phyloP scores from a whole-genome alignment of 2,329 filamentous ascomycete genomes.

The Penicillium sp. region DNA sequence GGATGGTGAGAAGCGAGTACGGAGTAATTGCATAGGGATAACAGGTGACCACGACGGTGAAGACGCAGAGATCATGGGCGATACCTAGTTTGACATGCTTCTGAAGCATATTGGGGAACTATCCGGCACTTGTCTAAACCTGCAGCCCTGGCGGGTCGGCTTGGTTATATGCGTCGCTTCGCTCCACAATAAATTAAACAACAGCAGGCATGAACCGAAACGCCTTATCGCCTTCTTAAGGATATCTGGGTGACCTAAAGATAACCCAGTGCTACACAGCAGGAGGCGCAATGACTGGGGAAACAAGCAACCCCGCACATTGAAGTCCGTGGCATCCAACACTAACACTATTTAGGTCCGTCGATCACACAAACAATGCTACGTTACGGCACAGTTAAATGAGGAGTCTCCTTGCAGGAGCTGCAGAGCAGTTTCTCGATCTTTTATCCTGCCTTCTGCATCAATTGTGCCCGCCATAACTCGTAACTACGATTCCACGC shows the following conservation, averaged over 20 bases:
- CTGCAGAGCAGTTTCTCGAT: background rate
- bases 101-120: no score
- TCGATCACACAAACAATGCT: constrained; percentile 5
- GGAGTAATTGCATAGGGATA: background rate
- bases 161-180: no score
- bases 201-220: no score
- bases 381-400: constrained; percentile 5
- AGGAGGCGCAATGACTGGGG: background rate
- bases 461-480: background rate
- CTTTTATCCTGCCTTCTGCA: background rate
- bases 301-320: constrained; percentile 7
- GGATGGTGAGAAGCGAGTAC: background rate
- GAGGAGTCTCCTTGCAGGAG: constrained; percentile 5
- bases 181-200: no score
- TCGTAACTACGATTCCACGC: background rate
- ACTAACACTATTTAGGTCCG: constrained; percentile 1
- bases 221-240: no score
- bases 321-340: background rate
- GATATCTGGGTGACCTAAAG: no score
- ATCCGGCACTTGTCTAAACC: no score
- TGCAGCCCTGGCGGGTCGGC: no score
- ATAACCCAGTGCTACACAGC: background rate
- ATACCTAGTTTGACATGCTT: no score
- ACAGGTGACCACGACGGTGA: no score
- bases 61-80: background rate